Conservation (phyloP, 306 rosid genomes). For the Acacia confusa region DNA sequence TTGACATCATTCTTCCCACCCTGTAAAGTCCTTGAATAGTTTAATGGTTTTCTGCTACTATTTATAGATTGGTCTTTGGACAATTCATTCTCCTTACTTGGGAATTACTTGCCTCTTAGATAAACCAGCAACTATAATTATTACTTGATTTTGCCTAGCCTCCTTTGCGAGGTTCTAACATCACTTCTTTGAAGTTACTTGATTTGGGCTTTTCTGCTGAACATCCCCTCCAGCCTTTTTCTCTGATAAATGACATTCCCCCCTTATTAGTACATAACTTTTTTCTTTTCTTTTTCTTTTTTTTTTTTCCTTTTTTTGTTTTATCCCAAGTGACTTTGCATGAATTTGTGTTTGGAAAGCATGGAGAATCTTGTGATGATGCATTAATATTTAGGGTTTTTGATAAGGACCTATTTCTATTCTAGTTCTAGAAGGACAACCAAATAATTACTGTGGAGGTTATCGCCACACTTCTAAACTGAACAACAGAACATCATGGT, state of each 20-base stretch:
- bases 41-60: neutral
- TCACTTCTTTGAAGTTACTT: slow-evolving; percentile 6
- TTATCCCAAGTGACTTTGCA: slow-evolving; percentile 2
- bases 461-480: neutral
- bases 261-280: neutral
- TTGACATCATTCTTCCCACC: slow-evolving; percentile 14
- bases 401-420: neutral
- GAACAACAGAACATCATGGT: neutral
- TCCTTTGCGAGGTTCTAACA: neutral
- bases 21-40: neutral
- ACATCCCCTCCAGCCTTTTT: neutral
- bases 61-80: slow-evolving; percentile 14
- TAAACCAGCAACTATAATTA: neutral
- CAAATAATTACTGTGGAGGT: neutral
- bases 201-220: slow-evolving; percentile 11
- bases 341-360: neutral
- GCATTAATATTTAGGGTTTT: neutral
- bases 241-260: neutral
- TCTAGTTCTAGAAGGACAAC: neutral
- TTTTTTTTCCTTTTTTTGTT: neutral
- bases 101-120: neutral
- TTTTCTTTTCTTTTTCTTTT: neutral
- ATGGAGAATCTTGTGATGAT: neutral
- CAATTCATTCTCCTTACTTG: neutral
- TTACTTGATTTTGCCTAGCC: slow-evolving; percentile 9